Base-by-base conservation (phyloP, 1,139 yeast genomes). In the Blastobotrys aristatus region DNA sequence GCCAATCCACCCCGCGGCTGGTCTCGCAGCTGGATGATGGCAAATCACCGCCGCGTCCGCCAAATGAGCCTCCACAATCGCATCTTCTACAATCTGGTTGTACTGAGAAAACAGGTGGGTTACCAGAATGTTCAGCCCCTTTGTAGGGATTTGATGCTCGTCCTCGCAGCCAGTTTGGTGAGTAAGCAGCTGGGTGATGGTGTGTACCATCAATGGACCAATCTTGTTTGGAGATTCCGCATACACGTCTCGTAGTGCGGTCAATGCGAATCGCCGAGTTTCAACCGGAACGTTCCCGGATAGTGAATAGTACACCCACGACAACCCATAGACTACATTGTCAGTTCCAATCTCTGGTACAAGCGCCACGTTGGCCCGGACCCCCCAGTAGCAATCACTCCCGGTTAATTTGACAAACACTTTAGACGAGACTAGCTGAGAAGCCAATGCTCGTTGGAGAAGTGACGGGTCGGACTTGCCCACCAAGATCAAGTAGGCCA, bases 1-100 rank as follows among this genome's bases (percentile, higher is more conserved):
- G 0, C 86, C 86, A 37, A 89, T 84, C 98, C 98, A 92, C 2
- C 85, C 82, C 50, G 73, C 73, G 47, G 76, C 77, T 7, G 73
- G 60, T 22, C 55, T 54, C 27, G 75, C 66, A 3, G 53, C 60
- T 1, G 65, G 56, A 53, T 77, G 79, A 60, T 85, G 87, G 10
- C 84, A 70, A 10, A 78, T 60, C 24, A 84, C 67, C n/a, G 85
- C 62, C 20, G 80, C 52, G 6, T 71, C 66, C 17, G 73, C 60
- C 21, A 82, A 60, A 30, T 76, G 73, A 3, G 68, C 60, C 3
- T 67, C 68, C 44, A 76, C 61, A 22, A 72, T 13, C 18, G 35
- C 48, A 3, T 14, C 16, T n/a, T 30, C 40, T 3, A 43, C 41
- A 10, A 36, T 20, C 21, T 42, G 44, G 24, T 42, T 43, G 14